Evolutionary conservation across 495 filamentous ascomycete species (phyloP).

Genomic region (Neurospora sp.): DNA sequence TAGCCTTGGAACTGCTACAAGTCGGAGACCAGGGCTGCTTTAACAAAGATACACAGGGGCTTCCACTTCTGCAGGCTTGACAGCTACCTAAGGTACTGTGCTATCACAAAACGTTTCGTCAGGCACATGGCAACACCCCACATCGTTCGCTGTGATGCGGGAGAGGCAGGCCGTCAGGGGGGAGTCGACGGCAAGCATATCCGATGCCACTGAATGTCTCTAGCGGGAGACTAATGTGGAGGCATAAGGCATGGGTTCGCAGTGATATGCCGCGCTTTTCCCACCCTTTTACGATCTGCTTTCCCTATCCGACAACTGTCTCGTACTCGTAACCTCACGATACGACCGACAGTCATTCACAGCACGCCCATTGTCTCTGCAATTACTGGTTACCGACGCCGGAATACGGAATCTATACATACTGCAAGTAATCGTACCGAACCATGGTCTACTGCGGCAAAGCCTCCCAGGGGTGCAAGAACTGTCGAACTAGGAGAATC

Average conservation of each 20-base stretch:
- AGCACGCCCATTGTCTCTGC: neutral
- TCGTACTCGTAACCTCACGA: neutral
- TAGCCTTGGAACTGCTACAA: neutral
- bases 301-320: conserved; percentile 21
- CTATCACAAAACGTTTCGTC: neutral
- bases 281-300: conserved; percentile 15
- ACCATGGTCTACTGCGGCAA: conserved; percentile 63
- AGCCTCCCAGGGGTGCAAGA: conserved; percentile 57
- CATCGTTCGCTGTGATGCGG: neutral
- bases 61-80: neutral
- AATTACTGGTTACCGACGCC: neutral
- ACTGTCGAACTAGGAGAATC: conserved; percentile 54
- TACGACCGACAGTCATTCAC: neutral
- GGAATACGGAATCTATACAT: neutral
- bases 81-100: neutral
- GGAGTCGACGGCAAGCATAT: neutral
- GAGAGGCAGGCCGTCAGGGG: neutral
- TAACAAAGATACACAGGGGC: neutral
- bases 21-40: neutral
- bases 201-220: neutral
- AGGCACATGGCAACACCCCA: neutral
- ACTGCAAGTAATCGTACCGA: neutral
- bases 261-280: conserved; percentile 12
- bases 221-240: neutral
- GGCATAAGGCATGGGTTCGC: conserved; percentile 12